Evolutionary conservation across 2,329 filamentous ascomycete genomes (phyloP).

Genomic region (Zymoseptoria passerinii): DNA sequence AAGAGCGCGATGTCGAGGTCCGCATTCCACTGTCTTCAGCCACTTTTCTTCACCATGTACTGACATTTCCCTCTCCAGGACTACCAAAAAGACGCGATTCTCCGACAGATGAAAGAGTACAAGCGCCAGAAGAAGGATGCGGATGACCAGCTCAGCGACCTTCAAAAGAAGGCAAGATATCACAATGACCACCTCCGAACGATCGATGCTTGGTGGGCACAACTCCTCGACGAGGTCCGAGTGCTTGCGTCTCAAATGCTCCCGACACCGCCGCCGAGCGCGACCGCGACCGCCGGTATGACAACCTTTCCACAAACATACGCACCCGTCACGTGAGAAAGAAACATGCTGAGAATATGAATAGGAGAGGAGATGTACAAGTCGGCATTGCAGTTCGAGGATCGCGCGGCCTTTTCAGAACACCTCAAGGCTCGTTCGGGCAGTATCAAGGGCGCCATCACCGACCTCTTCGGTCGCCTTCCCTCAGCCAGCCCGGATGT

Average conservation of each 20-base stretch:
- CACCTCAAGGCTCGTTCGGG: conserved; percentile 71
- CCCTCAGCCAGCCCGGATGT: conserved; percentile 56
- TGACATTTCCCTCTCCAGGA: conserved; percentile 46
- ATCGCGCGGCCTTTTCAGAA: conserved; percentile 58
- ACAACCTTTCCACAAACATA: conserved; percentile 7
- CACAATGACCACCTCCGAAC: conserved; percentile 90
- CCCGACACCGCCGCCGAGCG: conserved; percentile 24
- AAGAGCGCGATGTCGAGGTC: conserved; percentile 66
- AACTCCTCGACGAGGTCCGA: conserved; percentile 50
- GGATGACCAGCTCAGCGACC: conserved; percentile 71
- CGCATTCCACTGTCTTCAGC: conserved; percentile 32
- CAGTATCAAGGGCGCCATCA: conserved; percentile 66
- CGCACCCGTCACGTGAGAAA: conserved; percentile 18
- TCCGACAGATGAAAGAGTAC: conserved; percentile 96
- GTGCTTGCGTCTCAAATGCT: conserved; percentile 34
- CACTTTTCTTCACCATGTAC: not conserved
- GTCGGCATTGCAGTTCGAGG: conserved; percentile 46
- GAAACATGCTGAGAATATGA: conserved; percentile 24
- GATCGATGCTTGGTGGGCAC: conserved; percentile 88
- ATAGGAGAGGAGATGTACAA: conserved; percentile 38
- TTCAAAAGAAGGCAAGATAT: conserved; percentile 67
- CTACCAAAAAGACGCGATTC: conserved; percentile 93
- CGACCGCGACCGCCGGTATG: conserved; percentile 26
- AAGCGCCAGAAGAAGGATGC: conserved; percentile 79
- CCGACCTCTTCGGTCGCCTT: conserved; percentile 53